phyloP scores from a whole-genome alignment of 2,329 filamentous ascomycete species.

The Ploettnerulaceae sp. region DNA sequence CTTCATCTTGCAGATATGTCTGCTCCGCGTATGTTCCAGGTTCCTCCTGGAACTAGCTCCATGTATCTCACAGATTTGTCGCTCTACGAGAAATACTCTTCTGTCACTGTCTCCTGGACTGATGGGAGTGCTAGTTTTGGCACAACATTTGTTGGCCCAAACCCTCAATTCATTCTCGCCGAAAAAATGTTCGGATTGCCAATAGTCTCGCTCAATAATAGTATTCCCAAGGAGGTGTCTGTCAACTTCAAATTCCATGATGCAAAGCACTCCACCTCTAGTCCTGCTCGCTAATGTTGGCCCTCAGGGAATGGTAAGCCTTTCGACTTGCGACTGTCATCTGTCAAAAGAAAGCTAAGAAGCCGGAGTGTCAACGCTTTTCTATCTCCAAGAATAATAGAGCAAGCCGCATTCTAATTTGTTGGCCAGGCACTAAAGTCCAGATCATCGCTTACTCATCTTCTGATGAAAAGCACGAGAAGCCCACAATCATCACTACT shows the following conservation, averaged over 20 bases:
- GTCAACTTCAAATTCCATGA: slow-evolving; percentile 11
- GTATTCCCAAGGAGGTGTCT: slow-evolving; percentile 3
- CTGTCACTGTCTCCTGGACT: slow-evolving; percentile 9
- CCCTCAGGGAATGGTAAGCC: slow-evolving; percentile 1
- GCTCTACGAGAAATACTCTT: slow-evolving; percentile 2
- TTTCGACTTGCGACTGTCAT: background rate
- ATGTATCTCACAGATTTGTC: slow-evolving; percentile 13
- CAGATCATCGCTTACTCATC: slow-evolving; percentile 9
- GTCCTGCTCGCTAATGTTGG: slow-evolving; percentile 7
- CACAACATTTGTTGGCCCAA: slow-evolving; percentile 10
- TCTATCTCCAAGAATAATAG: too few species aligned
- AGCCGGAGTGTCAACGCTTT: too few species aligned
- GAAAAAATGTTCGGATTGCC: slow-evolving; percentile 11
- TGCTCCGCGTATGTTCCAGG: slow-evolving; percentile 4
- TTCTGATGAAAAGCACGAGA: slow-evolving; percentile 6
- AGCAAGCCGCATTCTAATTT: background rate
- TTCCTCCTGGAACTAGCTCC: slow-evolving; percentile 4
- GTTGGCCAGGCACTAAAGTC: background rate
- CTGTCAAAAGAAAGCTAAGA: too few species aligned
- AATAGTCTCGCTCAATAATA: slow-evolving; percentile 6
- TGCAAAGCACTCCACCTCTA: background rate
- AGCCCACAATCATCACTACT: slow-evolving; percentile 11
- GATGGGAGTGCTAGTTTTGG: slow-evolving; percentile 12
- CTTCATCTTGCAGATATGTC: background rate
- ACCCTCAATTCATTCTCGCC: slow-evolving; percentile 3